Base-by-base conservation (phyloP, 371 early-diverging fungal species). In the Blakeslea trispora region DNA sequence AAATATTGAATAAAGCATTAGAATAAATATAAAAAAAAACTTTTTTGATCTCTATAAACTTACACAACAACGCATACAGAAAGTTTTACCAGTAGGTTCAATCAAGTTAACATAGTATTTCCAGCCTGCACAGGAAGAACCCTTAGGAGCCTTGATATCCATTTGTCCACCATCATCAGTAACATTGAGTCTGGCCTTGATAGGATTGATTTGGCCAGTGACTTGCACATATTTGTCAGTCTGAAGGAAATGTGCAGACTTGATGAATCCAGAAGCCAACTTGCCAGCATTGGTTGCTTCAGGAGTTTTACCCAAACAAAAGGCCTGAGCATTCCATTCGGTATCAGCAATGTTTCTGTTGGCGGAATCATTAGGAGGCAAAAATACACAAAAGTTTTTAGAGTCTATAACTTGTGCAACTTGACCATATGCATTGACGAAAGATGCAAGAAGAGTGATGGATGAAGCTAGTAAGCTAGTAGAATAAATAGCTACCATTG, bases 21-120 rank as follows among this genome's bases (percentile, higher is more conserved):
- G 22, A 40, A 39, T 47, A 28, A n/a, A n/a, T n/a, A n/a, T n/a
- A n/a, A n/a, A n/a, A n/a, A n/a, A n/a, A n/a, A n/a, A n/a, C n/a
- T n/a, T n/a, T n/a, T n/a, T n/a, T n/a, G n/a, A n/a, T n/a, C n/a
- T n/a, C n/a, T n/a, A n/a, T n/a, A 22, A 18, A 56, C 52, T 72
- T 81, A 75, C 77, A 69, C 84, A 84, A 66, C 82, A 82, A 48
- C 83, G 74, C 49, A 82, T 72, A 55, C 83, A 82, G 43, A 69
- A 82, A 13, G 69, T 73, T 17, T 66, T 63, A 7, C 54, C 59
- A 22, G 74, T 48, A 34, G 83, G 83, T 54, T 82, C 83, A 18
- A 79, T 68, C 45, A 82, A 55, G 43, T 82, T 77, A 32, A 83
- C 81, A 55, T 66, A 83, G 34, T 61, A 69, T 5, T 55, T 50